phyloP scores from a whole-genome alignment of 495 filamentous ascomycete genomes.

The Choiromyces venosus region DNA sequence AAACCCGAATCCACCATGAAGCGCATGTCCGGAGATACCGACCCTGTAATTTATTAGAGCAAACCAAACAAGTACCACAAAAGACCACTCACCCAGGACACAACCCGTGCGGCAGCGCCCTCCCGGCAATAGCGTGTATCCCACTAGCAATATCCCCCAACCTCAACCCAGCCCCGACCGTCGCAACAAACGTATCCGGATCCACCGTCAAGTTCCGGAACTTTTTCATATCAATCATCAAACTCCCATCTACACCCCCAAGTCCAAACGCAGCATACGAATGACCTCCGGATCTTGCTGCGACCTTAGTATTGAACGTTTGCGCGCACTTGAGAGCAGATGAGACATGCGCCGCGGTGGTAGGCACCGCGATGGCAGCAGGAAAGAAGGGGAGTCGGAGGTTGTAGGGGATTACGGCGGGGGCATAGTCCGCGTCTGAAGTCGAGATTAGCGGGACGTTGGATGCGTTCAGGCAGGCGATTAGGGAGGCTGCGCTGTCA shows the following conservation, averaged over 20 bases:
- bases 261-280: constrained; percentile 58
- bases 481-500: constrained; percentile 2
- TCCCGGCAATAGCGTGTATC: constrained; percentile 56
- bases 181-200: constrained; percentile 53
- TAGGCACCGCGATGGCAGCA: constrained; percentile 58
- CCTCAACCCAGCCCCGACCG: constrained; percentile 59
- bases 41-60: constrained; percentile 42
- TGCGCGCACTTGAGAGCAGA: constrained; percentile 32
- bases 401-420: constrained; percentile 52
- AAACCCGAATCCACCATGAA: constrained; percentile 64
- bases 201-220: constrained; percentile 51
- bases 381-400: constrained; percentile 58
- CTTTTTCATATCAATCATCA: constrained; percentile 56
- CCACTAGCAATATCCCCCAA: constrained; percentile 57
- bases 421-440: constrained; percentile 14
- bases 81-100: constrained; percentile 31
- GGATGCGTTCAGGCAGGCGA: constrained; percentile 18
- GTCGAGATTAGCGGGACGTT: constrained; percentile 14
- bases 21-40: constrained; percentile 68
- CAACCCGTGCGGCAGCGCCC: constrained; percentile 47
- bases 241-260: constrained; percentile 52
- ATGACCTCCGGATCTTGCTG: constrained; percentile 67
- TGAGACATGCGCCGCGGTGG: constrained; percentile 41
- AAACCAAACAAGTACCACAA: constrained; percentile 7
- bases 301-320: constrained; percentile 50